phyloP scores from a whole-genome alignment of 2,329 filamentous ascomycete species.

The Fragosphaeria purpurea region DNA sequence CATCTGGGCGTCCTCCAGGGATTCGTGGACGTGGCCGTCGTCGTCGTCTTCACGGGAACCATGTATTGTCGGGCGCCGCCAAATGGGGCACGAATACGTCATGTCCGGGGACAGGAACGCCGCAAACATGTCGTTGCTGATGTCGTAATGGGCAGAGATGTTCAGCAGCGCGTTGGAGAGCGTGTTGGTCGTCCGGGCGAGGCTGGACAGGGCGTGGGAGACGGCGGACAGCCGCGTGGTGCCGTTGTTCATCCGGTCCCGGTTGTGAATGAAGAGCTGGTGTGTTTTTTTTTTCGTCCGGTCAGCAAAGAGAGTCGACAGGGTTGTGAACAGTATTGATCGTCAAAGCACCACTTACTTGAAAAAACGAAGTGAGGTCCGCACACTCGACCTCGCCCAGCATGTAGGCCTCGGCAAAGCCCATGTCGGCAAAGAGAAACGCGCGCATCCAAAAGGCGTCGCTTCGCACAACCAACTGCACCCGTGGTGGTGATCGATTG shows the following conservation, averaged over 20 bases:
- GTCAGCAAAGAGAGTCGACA: not conserved
- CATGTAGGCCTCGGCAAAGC: slow-evolving; percentile 64
- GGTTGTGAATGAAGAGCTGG: slow-evolving; percentile 61
- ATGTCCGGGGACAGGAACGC: slow-evolving; percentile 66
- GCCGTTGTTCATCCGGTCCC: slow-evolving; percentile 53
- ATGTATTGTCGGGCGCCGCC: slow-evolving; percentile 29
- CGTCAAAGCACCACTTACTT: slow-evolving; percentile 21
- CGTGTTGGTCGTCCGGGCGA: slow-evolving; percentile 49
- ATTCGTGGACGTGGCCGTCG: slow-evolving; percentile 32
- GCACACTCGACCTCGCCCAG: slow-evolving; percentile 58
- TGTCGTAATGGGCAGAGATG: slow-evolving; percentile 64
- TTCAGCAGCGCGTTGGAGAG: slow-evolving; percentile 52
- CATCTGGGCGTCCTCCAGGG: slow-evolving; percentile 55
- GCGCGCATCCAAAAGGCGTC: slow-evolving; percentile 57
- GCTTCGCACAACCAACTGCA: slow-evolving; percentile 50
- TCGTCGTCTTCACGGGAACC: slow-evolving; percentile 15
- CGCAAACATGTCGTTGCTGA: slow-evolving; percentile 66
- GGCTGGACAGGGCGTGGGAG: slow-evolving; percentile 44
- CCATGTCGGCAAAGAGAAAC: slow-evolving; percentile 63
- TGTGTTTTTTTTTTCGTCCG: not conserved
- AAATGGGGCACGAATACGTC: slow-evolving; percentile 66
- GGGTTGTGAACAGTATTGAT: too few species aligned
- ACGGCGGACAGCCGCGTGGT: slow-evolving; percentile 52
- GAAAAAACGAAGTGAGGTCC: slow-evolving; percentile 59
- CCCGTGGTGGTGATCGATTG: slow-evolving; percentile 23